These are phyloP conservation scores for Aspergillus fijiensis DNA, from an alignment of 2,329 filamentous ascomycete genomes.

Conservation along the genomic window DNA sequence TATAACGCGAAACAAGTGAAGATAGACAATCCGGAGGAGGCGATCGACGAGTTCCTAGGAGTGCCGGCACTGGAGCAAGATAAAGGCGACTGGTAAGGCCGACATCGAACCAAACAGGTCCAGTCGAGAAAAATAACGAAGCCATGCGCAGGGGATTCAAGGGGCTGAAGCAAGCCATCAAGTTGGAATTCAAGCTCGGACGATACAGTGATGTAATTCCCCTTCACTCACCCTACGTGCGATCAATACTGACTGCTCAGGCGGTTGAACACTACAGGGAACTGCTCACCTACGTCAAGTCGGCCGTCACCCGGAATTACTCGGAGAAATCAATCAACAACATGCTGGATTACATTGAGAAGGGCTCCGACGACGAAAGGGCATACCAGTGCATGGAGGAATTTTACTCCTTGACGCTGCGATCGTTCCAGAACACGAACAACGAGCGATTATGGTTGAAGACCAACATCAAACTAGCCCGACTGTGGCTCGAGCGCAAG, in stretches of 20 bases:
- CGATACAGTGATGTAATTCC: constrained; percentile 71
- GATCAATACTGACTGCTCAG: constrained; percentile 46
- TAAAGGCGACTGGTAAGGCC: constrained; percentile 81
- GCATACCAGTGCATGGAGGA: constrained; percentile 83
- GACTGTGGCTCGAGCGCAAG: constrained; percentile 86
- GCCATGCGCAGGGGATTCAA: constrained; percentile 73
- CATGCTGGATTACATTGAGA: constrained; percentile 97
- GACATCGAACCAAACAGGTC: background rate
- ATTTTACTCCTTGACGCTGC: constrained; percentile 90
- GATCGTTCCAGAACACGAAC: constrained; percentile 95
- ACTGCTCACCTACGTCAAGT: constrained; percentile 95
- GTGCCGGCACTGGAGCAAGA: constrained; percentile 81
- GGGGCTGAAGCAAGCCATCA: constrained; percentile 95
- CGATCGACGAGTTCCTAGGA: constrained; percentile 87
- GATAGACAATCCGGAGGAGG: constrained; percentile 77
- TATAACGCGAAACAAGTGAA: constrained; percentile 99
- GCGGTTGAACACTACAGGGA: constrained; percentile 90
- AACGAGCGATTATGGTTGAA: constrained; percentile 97
- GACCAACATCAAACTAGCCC: constrained; percentile 95
- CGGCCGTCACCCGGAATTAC: constrained; percentile 94
- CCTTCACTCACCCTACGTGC: background rate
- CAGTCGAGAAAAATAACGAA: background rate
- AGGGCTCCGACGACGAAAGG: constrained; percentile 71
- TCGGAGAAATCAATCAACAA: constrained; percentile 99
- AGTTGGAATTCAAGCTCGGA: constrained; percentile 91